Evolutionary conservation across 176 grass and related monocot genomes (phyloP), one percentile per base, ranked within the genome.

Genomic region (Tillandsia fasciculata): DNA sequence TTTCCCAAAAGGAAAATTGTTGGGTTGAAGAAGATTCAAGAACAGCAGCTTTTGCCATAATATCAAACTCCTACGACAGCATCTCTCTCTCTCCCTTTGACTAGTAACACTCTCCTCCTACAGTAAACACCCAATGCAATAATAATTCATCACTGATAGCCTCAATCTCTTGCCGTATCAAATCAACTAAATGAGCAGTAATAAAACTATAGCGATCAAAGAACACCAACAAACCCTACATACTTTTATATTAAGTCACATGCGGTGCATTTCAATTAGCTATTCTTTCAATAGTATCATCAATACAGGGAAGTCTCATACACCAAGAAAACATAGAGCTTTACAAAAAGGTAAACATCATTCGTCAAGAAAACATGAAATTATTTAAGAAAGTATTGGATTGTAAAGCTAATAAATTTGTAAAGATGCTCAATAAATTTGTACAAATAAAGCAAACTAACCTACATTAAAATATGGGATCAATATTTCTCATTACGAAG

Each of bases 41-140:
- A 3, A 79, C 47, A 52, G 88, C 85, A 65, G 77, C 85, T 48
- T 91, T 68, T 8, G 91, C 88, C 91, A 96, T 67, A 53, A 0
- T 6, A 5, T 64, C 11, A 11, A 68, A 42, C 59, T 64, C 78
- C 83, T 81, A 81, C 13, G 2, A 67, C 69, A 1, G 42, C 80
- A 84, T 78, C 77, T 49, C 63, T 71, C 52, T 5, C 54, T 20
- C 14, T 53, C 20, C 15, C 14, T 71, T 49, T 54, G 26, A 53
- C 33, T 7, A 42, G 33, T 42, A 66, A 13, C 63, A 47, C 68
- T 17, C 47, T 64, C 10, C 20, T 14, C 63, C 77, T 68, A 24
- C 42, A 28, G 0, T 17, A 8, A 71, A n/a, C 15, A 42, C 13
- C 22, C 17, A 8, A 23, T 20, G 22, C 54, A 59, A 59, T 18